Evolutionary conservation across 306 rosid genomes (phyloP), one percentile per base, ranked within the genome.

Genomic region (Sphenostylis stenocarpa): DNA sequence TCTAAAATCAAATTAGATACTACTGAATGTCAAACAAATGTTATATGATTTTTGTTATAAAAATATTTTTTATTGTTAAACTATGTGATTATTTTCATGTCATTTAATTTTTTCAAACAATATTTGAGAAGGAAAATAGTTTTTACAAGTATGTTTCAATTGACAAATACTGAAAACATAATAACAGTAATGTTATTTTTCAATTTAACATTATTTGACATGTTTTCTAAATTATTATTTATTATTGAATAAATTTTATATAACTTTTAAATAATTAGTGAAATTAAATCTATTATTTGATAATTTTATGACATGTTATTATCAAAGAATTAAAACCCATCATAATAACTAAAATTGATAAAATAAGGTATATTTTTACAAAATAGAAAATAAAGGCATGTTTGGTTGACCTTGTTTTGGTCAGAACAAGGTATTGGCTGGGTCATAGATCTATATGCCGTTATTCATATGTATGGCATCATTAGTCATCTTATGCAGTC

Each of bases 401-500:
- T n/a, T n/a, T n/a, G n/a, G n/a, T n/a, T n/a, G n/a, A n/a, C n/a
- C n/a, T n/a, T n/a, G n/a, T n/a, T n/a, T n/a, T n/a, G n/a, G n/a
- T n/a, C n/a, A n/a, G n/a, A n/a, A n/a, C n/a, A n/a, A n/a, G n/a
- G n/a, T n/a, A n/a, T n/a, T 26, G 47, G 47, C 0, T 63, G 57
- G 73, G 52, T 24, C 55, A 39, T 16, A 38, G 17, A 38, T 52
- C 20, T 24, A 6, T 24, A 56, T 77, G 20, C 15, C n/a, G 65
- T 64, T 34, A 65, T 36, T 65, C 68, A 31, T 39, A 36, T 64
- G 34, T 26, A 3, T 24, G 57, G 16, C 34, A 39, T 67, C 47
- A 17, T 67, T 53, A 39, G 68, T 67, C 68, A 67, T 41, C 61
- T 19, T 56, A 5, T 9, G 39, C 21, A 68, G 49, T 69, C 81